Conservation (phyloP, 306 rosid genomes). For the Canavalia gladiata region DNA sequence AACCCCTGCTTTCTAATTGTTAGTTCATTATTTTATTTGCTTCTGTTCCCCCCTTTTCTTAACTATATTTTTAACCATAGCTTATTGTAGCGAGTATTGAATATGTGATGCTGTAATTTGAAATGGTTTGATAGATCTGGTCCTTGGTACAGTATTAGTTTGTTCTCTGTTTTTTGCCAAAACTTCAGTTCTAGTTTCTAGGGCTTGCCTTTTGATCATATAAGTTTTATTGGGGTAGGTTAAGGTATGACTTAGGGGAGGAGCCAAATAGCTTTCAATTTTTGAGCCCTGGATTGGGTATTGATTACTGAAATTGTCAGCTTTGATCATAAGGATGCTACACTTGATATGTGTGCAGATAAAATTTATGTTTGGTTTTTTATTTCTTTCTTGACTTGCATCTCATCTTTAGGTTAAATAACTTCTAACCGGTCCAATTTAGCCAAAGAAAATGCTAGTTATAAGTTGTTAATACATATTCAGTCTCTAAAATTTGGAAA, state of each 20-base stretch:
- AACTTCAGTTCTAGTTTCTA: constrained; percentile 18
- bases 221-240: background rate
- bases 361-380: background rate
- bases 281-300: constrained; percentile 14
- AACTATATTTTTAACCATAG: background rate
- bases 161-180: background rate
- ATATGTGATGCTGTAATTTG: background rate
- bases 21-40: background rate
- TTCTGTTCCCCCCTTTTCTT: background rate
- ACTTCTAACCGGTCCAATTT: background rate
- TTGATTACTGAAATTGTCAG: background rate
- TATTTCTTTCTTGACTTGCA: background rate
- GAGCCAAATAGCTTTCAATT: background rate
- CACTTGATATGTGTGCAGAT: background rate
- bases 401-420: background rate
- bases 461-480: background rate
- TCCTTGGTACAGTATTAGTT: background rate
- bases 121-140: constrained; percentile 32
- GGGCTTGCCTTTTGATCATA: background rate
- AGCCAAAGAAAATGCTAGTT: background rate
- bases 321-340: background rate
- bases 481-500: background rate
- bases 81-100: background rate
- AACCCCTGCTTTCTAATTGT: background rate
- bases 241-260: background rate